These are phyloP conservation scores for Polytrichum formosum DNA, from an alignment of 225 moss, liverwort and hornwort genomes.

Conservation along the genomic window DNA sequence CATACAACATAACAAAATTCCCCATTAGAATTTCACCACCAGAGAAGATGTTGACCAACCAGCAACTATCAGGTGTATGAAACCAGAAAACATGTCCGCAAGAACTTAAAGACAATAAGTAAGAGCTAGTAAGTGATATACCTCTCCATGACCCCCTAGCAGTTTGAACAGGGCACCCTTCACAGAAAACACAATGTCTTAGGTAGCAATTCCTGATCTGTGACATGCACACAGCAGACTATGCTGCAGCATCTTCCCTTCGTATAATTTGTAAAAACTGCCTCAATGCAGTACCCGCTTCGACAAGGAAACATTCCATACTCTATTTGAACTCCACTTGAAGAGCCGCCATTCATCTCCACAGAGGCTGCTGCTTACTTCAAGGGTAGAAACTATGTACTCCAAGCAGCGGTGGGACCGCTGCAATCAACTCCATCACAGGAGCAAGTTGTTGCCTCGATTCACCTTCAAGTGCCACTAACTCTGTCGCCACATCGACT, in stretches of 20 bases:
- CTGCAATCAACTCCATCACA: constrained; percentile 56
- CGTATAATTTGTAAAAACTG: constrained; percentile 47
- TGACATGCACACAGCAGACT: constrained; percentile 67
- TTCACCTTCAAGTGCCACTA: constrained; percentile 51
- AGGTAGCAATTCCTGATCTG: constrained; percentile 54
- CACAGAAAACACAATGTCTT: constrained; percentile 63
- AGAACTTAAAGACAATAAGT: background rate
- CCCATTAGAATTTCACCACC: background rate
- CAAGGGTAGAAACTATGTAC: constrained; percentile 52
- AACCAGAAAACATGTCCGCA: background rate
- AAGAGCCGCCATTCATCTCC: constrained; percentile 93
- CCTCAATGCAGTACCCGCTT: constrained; percentile 68
- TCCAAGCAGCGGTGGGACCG: constrained; percentile 67
- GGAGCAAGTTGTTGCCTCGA: constrained; percentile 54
- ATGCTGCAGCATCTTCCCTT: constrained; percentile 73
- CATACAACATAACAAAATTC: background rate
- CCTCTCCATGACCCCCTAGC: constrained; percentile 80
- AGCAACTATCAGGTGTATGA: background rate
- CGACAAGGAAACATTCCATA: constrained; percentile 79
- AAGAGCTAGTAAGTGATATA: constrained; percentile 9
- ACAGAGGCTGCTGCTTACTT: constrained; percentile 62
- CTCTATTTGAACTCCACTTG: constrained; percentile 75
- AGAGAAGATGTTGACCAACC: background rate
- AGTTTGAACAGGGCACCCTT: constrained; percentile 45
- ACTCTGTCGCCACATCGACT: constrained; percentile 53